Evolutionary conservation across 2,329 filamentous ascomycete species (phyloP).

Genomic region (Neopestalotiopsis rosae): DNA sequence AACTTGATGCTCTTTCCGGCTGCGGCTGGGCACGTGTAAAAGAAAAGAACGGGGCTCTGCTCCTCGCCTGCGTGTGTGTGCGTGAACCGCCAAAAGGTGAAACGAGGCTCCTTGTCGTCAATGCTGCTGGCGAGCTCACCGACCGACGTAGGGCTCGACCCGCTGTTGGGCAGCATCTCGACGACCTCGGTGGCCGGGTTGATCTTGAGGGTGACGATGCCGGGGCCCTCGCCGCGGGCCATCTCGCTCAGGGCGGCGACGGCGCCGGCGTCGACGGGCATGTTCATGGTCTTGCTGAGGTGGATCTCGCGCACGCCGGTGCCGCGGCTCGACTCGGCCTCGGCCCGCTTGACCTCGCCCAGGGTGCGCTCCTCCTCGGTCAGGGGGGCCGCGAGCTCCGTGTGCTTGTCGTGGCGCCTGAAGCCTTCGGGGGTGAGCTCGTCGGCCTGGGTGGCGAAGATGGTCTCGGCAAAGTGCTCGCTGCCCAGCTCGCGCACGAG

Average conservation of each 20-base stretch:
- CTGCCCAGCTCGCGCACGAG: constrained; percentile 77
- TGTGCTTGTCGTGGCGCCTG: constrained; percentile 73
- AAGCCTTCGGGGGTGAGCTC: constrained; percentile 76
- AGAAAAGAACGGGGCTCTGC: constrained; percentile 71
- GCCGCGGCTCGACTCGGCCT: constrained; percentile 75
- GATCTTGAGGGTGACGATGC: constrained; percentile 74
- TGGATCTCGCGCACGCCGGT: constrained; percentile 66
- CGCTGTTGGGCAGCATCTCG: constrained; percentile 63
- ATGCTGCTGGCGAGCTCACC: constrained; percentile 64
- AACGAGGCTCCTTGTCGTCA: constrained; percentile 72
- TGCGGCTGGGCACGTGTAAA: constrained; percentile 79
- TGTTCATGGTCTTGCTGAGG: constrained; percentile 60
- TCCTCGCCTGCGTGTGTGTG: constrained; percentile 60
- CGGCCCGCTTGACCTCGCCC: constrained; percentile 75
- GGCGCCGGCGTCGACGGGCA: constrained; percentile 68
- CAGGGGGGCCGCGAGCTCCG: constrained; percentile 68
- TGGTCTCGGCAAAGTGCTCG: constrained; percentile 78
- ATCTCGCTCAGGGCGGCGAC: constrained; percentile 67
- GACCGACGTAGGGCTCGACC: constrained; percentile 58
- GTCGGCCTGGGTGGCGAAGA: constrained; percentile 72
- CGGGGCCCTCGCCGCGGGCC: constrained; percentile 52
- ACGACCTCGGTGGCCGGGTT: constrained; percentile 73
- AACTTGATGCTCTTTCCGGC: constrained; percentile 75
- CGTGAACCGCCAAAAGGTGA: constrained; percentile 76
- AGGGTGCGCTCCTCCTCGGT: constrained; percentile 79